Base-by-base conservation (phyloP, 1,284 basidiomycete genomes). In the Caloboletus firmus region DNA sequence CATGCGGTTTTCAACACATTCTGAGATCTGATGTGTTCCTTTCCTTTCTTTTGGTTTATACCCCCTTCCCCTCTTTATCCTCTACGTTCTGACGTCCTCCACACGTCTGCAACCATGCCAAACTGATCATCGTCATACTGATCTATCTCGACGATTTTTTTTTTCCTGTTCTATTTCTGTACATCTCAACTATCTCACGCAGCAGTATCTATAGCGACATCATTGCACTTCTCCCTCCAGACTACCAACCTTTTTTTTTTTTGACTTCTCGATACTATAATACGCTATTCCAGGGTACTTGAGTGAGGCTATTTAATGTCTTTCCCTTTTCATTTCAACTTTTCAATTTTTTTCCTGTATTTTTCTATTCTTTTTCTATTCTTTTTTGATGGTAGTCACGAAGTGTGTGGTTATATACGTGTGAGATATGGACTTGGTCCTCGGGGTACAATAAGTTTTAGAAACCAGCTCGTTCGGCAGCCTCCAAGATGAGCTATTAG, bases 1-100 rank as follows among this genome's bases (percentile, higher is more conserved):
- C 36, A 58, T 79, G 45, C 69, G 75, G 15, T 70, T 77, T 51
- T 79, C 78, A 2, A 59, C 37, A 8, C 37, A 44, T 34, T 71
- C 66, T 4, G 65, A 65, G 30, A 20, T 37, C 12, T 62, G 31
- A 62, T n/a, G 13, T 18, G 43, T 32, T 42, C 10, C 31, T 17
- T 12, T 35, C 44, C 30, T 45, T 5, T 41, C 13, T 17, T 9
- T 40, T 26, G 31, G 31, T 22, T 32, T 32, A 30, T 30, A 28
- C 34, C 39, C n/a, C 24, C 10, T 5, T 4, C 41, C 7, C 17
- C 10, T 42, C 32, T 5, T 15, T 13, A 17, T 10, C 3, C 17
- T 15, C 28, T 30, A 45, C 26, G 30, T 13, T 20, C 32, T 31
- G n/a, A 36, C 22, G 30, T 36, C 26, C 18, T 36, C n/a, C n/a